Conservation (phyloP, 2,329 filamentous ascomycete species). For the Polychaeton citri region DNA sequence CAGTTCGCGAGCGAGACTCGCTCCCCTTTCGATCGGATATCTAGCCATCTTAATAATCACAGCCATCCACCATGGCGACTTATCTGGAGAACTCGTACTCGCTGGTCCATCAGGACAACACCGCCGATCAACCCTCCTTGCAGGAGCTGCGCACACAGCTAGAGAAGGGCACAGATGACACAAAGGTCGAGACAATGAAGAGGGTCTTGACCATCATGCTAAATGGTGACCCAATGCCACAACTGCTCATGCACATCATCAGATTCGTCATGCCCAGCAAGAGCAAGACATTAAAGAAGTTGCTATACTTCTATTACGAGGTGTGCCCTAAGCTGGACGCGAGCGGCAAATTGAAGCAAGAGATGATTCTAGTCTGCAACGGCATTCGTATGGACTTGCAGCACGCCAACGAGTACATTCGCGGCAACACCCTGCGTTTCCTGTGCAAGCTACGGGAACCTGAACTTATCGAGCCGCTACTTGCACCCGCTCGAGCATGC, state of each 20-base stretch:
- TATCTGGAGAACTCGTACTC: conserved; percentile 94
- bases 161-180: conserved; percentile 27
- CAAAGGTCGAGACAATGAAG: conserved; percentile 53
- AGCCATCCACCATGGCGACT: conserved; percentile 60
- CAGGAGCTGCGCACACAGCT: conserved; percentile 68
- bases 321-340: conserved; percentile 93
- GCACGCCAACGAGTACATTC: conserved; percentile 95
- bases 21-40: conserved; percentile 3
- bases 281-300: conserved; percentile 91
- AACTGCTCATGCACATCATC: conserved; percentile 98
- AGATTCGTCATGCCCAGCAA: conserved; percentile 99
- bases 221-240: conserved; percentile 91
- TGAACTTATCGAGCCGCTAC: conserved; percentile 88
- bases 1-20: conserved; percentile 15
- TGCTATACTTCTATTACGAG: conserved; percentile 98
- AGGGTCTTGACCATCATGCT: conserved; percentile 93
- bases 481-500: conserved; percentile 82
- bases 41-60: conserved; percentile 1
- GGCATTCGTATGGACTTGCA: conserved; percentile 96
- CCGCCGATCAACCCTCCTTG: conserved; percentile 77
- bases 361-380: conserved; percentile 99
- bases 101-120: conserved; percentile 94
- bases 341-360: conserved; percentile 91
- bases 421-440: conserved; percentile 95
- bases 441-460: conserved; percentile 91